A percentile compares a stretch with the other conserved stretches of the same genome.
Evolutionary conservation across 345 rosid species (phyloP).

Genomic region (Eutrema yunnanense): DNA sequence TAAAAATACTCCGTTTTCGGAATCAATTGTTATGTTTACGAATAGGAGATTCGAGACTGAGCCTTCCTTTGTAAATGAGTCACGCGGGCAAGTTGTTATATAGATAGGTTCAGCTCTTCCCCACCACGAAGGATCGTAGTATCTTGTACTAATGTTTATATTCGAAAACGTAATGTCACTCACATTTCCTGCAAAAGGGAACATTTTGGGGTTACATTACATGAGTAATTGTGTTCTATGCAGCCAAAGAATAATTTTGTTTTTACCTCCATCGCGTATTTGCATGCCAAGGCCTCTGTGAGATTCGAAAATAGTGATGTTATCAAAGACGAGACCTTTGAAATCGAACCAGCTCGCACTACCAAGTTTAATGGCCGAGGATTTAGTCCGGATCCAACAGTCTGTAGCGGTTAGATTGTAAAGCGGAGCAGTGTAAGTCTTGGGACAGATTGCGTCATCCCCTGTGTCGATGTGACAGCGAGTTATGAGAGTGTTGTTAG

Average conservation of each 20-base stretch:
- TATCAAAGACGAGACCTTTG: conserved; percentile 63
- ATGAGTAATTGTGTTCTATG: neutral
- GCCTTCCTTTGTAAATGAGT: conserved; percentile 45
- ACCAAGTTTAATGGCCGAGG: conserved; percentile 91
- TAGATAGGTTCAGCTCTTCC: conserved; percentile 97
- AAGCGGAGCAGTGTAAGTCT: conserved; percentile 64
- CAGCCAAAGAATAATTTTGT: neutral
- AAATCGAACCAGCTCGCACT: conserved; percentile 83
- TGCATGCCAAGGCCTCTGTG: conserved; percentile 85
- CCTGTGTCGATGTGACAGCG: conserved; percentile 78
- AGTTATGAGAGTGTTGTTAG: conserved; percentile 66
- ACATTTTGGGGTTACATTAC: neutral
- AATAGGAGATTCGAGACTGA: conserved; percentile 58
- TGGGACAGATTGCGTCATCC: conserved; percentile 91
- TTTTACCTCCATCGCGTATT: conserved; percentile 89
- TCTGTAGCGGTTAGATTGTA: conserved; percentile 71
- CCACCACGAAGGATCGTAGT: conserved; percentile 90
- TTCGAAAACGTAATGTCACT: conserved; percentile 76
- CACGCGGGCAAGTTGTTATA: conserved; percentile 66
- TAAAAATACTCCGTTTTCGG: conserved; percentile 81
- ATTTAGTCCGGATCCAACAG: conserved; percentile 88
- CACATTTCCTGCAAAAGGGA: conserved; percentile 61
- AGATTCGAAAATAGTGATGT: conserved; percentile 76
- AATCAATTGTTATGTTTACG: conserved; percentile 55
- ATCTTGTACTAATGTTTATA: conserved; percentile 77